Evolutionary conservation across 768 basidiomycete genomes (phyloP).

Genomic region (Trametopsis cervina): DNA sequence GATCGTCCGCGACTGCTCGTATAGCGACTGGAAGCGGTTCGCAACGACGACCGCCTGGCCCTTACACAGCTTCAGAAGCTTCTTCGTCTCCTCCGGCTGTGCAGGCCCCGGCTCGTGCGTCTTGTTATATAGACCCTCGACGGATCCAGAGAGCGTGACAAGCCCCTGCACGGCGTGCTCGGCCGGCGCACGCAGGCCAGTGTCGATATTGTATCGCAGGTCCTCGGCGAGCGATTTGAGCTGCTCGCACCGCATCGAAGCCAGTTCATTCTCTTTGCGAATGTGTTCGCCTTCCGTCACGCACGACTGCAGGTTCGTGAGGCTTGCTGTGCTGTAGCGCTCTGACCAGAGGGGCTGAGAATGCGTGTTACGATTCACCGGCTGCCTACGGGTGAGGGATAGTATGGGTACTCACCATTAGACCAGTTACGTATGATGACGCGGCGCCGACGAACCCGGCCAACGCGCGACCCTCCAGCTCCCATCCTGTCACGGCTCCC

Average conservation of each 20-base stretch:
- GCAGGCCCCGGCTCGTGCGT: background rate
- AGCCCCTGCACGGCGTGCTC: background rate
- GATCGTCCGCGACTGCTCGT: background rate
- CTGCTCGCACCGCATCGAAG: background rate
- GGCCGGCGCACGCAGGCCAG: background rate
- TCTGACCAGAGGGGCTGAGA: constrained; percentile 5
- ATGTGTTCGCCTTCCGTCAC: background rate
- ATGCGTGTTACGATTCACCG: background rate
- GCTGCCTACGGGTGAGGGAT: too few relatives aligned
- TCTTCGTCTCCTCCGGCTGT: background rate
- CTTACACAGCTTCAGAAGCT: background rate
- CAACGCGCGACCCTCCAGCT: background rate
- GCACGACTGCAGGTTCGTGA: background rate
- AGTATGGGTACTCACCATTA: background rate
- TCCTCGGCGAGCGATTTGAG: background rate
- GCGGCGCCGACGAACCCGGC: constrained; percentile 2
- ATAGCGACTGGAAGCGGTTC: background rate
- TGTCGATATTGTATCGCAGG: background rate
- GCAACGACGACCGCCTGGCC: background rate
- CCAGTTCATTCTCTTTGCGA: background rate
- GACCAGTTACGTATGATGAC: background rate
- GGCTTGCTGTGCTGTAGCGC: background rate
- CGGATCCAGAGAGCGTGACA: background rate
- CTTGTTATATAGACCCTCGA: background rate
- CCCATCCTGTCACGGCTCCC: background rate